Conservation (phyloP, 116 monocot species). For the Papilionanthe hybrid region DNA sequence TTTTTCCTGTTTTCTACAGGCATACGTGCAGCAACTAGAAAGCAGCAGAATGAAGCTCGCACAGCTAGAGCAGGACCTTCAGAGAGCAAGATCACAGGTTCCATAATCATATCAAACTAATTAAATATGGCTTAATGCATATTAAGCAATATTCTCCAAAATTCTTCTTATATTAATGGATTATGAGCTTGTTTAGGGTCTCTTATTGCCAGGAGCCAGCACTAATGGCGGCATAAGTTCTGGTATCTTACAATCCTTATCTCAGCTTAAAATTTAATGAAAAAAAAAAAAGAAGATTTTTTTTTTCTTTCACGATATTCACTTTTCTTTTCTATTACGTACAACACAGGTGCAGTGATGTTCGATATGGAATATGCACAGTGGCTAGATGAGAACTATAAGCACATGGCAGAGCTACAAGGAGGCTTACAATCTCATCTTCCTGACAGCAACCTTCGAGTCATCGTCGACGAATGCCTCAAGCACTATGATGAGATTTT, state of each 20-base stretch:
- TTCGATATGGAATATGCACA: slow-evolving; percentile 86
- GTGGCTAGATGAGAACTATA: slow-evolving; percentile 75
- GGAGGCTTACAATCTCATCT: slow-evolving; percentile 60
- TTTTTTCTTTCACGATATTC: too few species aligned
- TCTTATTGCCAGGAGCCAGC: slow-evolving; percentile 46
- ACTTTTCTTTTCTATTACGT: too few species aligned
- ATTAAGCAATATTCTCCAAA: neutral
- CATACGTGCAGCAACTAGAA: slow-evolving; percentile 89
- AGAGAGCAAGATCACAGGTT: slow-evolving; percentile 80
- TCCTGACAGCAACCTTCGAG: slow-evolving; percentile 56
- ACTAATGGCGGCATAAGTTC: slow-evolving; percentile 59
- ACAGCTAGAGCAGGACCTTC: slow-evolving; percentile 86
- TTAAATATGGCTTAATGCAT: neutral
- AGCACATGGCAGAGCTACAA: slow-evolving; percentile 63
- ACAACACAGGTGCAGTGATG: slow-evolving; percentile 46
- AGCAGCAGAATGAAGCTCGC: slow-evolving; percentile 70
- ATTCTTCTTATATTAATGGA: neutral
- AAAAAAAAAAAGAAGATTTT: too few species aligned
- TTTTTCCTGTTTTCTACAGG: slow-evolving; percentile 29
- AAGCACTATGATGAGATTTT: slow-evolving; percentile 72
- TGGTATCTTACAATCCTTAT: slow-evolving; percentile 31
- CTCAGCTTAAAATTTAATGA: too few species aligned
- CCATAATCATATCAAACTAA: neutral
- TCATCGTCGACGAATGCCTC: slow-evolving; percentile 65
- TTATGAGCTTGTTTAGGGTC: slow-evolving; percentile 36